Evolutionary conservation across 2,329 filamentous ascomycete species (phyloP).

Genomic region (Macrophomina pseudophaseolina): DNA sequence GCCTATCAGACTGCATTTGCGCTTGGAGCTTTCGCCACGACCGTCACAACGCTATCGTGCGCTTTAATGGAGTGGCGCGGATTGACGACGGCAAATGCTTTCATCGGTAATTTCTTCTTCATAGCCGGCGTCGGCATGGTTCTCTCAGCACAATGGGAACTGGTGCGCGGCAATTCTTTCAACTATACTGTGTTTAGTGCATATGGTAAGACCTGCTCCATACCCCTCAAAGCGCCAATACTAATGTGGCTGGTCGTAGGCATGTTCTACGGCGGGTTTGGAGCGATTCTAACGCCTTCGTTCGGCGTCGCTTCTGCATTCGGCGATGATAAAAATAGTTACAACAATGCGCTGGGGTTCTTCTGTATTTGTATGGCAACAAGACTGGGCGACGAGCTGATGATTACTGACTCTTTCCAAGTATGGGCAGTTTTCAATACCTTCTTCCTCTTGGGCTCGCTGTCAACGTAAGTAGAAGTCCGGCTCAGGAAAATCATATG

Average conservation of each 20-base stretch:
- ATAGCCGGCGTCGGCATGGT: constrained; percentile 57
- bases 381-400: neutral
- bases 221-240: neutral
- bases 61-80: constrained; percentile 61
- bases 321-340: constrained; percentile 47
- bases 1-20: constrained; percentile 51
- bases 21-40: constrained; percentile 61
- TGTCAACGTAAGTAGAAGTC: constrained; percentile 38
- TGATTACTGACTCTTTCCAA: constrained; percentile 30
- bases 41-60: constrained; percentile 58
- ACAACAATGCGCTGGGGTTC: constrained; percentile 58
- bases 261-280: constrained; percentile 57
- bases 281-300: constrained; percentile 53
- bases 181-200: constrained; percentile 60
- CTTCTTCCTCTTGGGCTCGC: constrained; percentile 54
- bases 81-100: constrained; percentile 46
- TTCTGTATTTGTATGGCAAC: constrained; percentile 49
- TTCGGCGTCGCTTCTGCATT: constrained; percentile 55
- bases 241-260: constrained; percentile 33
- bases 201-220: constrained; percentile 50
- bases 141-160: constrained; percentile 62
- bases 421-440: constrained; percentile 56
- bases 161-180: constrained; percentile 59
- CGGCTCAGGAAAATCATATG: too few species aligned
- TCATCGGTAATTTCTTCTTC: constrained; percentile 38